Evolutionary conservation across 768 basidiomycete genomes (phyloP), one percentile per base, ranked within the genome.

Genomic region (Pholiota conissans): DNA sequence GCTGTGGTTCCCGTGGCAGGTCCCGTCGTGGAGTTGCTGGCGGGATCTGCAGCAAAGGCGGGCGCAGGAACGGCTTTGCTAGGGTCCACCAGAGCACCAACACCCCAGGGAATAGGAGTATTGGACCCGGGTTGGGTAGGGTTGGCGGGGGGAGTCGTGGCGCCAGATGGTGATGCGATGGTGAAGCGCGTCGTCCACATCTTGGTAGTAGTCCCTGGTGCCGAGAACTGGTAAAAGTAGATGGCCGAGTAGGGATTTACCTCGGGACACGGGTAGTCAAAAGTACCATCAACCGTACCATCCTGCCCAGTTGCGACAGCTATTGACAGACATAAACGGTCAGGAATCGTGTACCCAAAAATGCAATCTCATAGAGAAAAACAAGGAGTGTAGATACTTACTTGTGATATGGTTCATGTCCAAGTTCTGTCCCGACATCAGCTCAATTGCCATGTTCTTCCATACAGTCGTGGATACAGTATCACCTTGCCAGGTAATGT

Each of bases 191-290:
- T 84, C 3, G 90, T 89, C 91, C 91, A 93, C 35, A 74, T 70
- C 65, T 74, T 76, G 52, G 65, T 67, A 29, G 71, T 1, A 0
- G 81, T 65, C 5, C 58, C 64, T 1, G 79, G 72, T 0, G 82
- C 71, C 18, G 81, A 75, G 76, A 89, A 92, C 65, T 91, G 89
- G 70, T 90, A 90, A 76, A 92, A 93, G 76, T 91, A 93, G 61
- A 92, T 85, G 40, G 83, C 66, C 1, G 90, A 78, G 71, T 87
- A 76, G 27, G 82, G 80, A n/a, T 73, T 74, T 35, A 91, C 89
- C 59, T 77, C 69, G 13, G 88, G 91, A 73, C 91, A 93, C 18
- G 80, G 60, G 66, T 79, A 90, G 35, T 74, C 68, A 67, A 79
- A 86, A 0, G 69, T 73, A 34, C 82, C 76, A 67, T 73, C 56